These are phyloP conservation scores for Hippophae rhamnoides DNA, from an alignment of 306 rosid species.

Conservation along the genomic window DNA sequence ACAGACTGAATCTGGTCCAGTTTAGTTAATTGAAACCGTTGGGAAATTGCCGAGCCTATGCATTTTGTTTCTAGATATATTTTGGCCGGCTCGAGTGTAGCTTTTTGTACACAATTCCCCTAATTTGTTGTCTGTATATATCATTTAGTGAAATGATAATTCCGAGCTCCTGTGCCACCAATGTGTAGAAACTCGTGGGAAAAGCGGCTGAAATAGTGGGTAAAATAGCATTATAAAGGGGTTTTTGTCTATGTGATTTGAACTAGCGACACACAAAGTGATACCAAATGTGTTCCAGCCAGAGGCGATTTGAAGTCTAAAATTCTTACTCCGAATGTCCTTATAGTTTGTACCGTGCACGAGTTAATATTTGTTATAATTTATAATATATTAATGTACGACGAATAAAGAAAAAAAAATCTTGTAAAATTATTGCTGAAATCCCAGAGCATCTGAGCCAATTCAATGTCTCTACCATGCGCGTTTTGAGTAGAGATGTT, in stretches of 20 bases:
- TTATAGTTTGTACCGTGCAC: too few species aligned
- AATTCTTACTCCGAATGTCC: too few species aligned
- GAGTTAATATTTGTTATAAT: too few species aligned
- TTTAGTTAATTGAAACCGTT: conserved; percentile 22
- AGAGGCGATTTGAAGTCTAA: too few species aligned
- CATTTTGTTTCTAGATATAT: conserved; percentile 21
- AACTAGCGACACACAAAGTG: too few species aligned
- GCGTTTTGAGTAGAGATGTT: conserved; percentile 35
- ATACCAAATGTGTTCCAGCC: too few species aligned
- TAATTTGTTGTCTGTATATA: conserved; percentile 28
- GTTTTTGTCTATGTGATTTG: too few species aligned
- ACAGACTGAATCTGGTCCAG: conserved; percentile 22
- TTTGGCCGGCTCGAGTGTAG: conserved; percentile 29
- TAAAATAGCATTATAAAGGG: too few species aligned
- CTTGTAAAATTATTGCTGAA: conserved; percentile 40
- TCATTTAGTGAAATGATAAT: conserved; percentile 20
- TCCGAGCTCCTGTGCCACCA: conserved; percentile 6
- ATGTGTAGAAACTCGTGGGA: too few species aligned
- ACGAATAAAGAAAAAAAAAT: too few species aligned
- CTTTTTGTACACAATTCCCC: conserved; percentile 22
- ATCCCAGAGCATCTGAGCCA: conserved; percentile 78
- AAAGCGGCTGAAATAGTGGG: too few species aligned
- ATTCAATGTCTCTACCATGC: conserved; percentile 31
- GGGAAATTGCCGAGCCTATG: conserved; percentile 19
- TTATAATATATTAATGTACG: too few species aligned